Evolutionary conservation across 208 protist genomes (phyloP), one percentile per base, ranked within the genome.

Genomic region (Porcisia hertigi): DNA sequence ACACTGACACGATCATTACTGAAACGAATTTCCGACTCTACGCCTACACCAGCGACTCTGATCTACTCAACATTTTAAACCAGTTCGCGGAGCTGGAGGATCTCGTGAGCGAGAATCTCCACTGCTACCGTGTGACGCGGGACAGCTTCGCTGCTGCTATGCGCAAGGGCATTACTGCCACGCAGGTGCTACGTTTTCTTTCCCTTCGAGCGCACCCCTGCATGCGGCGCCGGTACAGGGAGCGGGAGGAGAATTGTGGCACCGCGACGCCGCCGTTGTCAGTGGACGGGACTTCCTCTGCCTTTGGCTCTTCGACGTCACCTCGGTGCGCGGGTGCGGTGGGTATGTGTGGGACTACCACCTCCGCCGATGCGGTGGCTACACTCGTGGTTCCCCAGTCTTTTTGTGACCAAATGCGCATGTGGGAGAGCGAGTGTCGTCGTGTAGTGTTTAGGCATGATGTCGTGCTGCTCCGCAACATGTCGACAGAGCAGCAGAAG

Each of bases 1-100:
- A 97, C 69, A 83, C 86, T 20, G 94, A 97, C 79, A 95, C 91
- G n/a, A 96, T 97, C 75, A 92, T 97, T 63, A 96, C 94, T 25
- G 92, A 97, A 73, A 96, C 94, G 23, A 97, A 97, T 77, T 97
- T 96, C 77, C 85, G 94, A 3, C 86, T 97, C 23, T 97, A 96
- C 82, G 94, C 90, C 43, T 97, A 97, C 85, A 94, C 91, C 3
- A 67, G 71, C 53, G 93, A 93, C 74, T 58, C 74, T 34, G 90
- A 94, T 34, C 77, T 97, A 71, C 82, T 97, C 49, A 82, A 82
- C 74, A 92, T 97, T 55, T 52, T 97, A 23, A 85, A 94, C 65
- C 87, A 94, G 73, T 97, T 97, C 70, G 91, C 91, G 3, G 80
- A 83, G 49, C 83, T 88, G 34, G 90, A 96, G 75, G 83, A 92